These are phyloP conservation scores for Phytophthora syringae DNA, from an alignment of 352 stramenopile species.

Conservation along the genomic window DNA sequence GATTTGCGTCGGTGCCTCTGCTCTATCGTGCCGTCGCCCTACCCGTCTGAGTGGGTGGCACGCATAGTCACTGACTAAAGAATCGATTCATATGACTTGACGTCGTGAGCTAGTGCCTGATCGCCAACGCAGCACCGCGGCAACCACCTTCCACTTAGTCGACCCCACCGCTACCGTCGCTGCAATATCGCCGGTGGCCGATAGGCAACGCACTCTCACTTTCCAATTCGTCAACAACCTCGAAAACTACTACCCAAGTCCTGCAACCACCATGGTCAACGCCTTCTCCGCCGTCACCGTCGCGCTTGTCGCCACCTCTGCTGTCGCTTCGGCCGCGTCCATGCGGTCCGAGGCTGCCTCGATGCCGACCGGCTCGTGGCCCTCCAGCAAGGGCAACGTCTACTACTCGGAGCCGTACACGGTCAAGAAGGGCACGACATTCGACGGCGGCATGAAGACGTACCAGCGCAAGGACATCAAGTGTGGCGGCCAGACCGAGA, in stretches of 20 bases:
- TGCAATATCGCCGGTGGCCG: not conserved
- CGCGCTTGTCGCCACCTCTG: too few relatives aligned
- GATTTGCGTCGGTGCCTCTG: not conserved
- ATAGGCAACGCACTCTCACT: not conserved
- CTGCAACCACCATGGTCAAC: not conserved
- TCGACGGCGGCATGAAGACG: too few relatives aligned
- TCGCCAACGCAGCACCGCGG: not conserved
- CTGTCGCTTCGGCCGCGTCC: too few relatives aligned
- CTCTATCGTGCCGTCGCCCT: not conserved
- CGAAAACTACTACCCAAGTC: not conserved
- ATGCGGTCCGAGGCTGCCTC: too few relatives aligned
- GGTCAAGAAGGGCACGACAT: too few relatives aligned
- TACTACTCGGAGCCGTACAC: too few relatives aligned
- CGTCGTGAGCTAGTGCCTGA: not conserved
- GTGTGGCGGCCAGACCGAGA: too few relatives aligned
- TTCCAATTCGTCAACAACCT: conserved; percentile 1
- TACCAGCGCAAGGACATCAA: too few relatives aligned
- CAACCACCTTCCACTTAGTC: not conserved
- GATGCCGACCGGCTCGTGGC: too few relatives aligned
- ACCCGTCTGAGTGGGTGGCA: not conserved
- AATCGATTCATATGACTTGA: not conserved
- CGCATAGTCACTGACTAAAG: not conserved
- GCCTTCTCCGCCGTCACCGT: not conserved
- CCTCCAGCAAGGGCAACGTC: too few relatives aligned
- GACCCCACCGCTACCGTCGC: not conserved